These are phyloP conservation scores for Ustilago cynodontis DNA, from an alignment of 1,284 basidiomycete species.

Conservation along the genomic window DNA sequence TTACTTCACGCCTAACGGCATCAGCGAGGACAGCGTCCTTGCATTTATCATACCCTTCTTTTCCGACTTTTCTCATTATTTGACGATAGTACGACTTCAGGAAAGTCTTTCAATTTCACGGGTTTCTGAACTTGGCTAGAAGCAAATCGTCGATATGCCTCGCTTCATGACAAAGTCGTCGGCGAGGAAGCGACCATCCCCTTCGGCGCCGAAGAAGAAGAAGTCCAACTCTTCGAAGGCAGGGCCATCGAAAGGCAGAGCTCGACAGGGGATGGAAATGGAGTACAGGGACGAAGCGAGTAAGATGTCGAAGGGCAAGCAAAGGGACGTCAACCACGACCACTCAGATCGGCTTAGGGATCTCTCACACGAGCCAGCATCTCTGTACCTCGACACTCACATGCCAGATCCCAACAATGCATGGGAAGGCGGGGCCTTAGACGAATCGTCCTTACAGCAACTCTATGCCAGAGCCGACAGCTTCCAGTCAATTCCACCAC, in stretches of 20 bases:
- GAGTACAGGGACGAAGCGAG: neutral
- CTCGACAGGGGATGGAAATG: neutral
- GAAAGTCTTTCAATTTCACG: slow-evolving; percentile 27
- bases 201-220: neutral
- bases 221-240: neutral
- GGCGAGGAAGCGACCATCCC: slow-evolving; percentile 9
- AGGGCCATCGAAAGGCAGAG: neutral
- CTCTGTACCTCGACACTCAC: neutral
- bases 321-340: slow-evolving; percentile 7
- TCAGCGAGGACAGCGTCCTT: slow-evolving; percentile 20
- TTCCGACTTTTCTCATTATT: neutral
- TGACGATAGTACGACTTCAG: slow-evolving; percentile 23
- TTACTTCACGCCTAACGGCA: slow-evolving; percentile 8
- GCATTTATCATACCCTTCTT: slow-evolving; percentile 6
- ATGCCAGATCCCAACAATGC: neutral
- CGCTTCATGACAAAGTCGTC: slow-evolving; percentile 14
- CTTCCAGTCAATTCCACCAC: slow-evolving; percentile 6
- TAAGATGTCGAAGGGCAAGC: slow-evolving; percentile 15
- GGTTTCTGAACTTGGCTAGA: neutral
- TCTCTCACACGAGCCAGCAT: neutral
- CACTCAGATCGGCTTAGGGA: neutral
- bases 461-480: neutral
- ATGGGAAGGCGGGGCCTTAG: neutral
- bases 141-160: slow-evolving; percentile 15
- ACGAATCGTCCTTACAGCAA: neutral